phyloP scores from a whole-genome alignment of 2,329 filamentous ascomycete species.

The Metarhizium humberi region DNA sequence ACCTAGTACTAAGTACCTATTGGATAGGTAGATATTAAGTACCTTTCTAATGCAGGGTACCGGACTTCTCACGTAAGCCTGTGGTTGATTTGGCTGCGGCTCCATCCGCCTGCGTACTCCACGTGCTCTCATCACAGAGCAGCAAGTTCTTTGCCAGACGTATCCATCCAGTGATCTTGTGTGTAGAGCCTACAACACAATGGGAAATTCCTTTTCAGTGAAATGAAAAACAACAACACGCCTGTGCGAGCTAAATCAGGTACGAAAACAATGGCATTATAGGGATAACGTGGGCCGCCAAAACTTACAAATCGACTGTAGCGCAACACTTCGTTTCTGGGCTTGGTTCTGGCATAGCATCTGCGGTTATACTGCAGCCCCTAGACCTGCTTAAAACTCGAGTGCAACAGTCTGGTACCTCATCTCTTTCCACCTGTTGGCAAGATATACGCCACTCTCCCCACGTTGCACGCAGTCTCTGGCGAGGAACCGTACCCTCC shows the following conservation, averaged over 20 bases:
- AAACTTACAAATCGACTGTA: slow-evolving; percentile 20
- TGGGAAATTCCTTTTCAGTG: neutral
- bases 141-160: neutral
- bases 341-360: slow-evolving; percentile 76
- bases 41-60: too few species aligned
- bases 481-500: slow-evolving; percentile 87
- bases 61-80: too few species aligned
- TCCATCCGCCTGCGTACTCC: neutral
- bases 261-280: neutral
- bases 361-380: slow-evolving; percentile 85
- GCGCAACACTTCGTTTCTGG: slow-evolving; percentile 85
- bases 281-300: neutral
- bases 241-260: slow-evolving; percentile 9
- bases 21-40: too few species aligned
- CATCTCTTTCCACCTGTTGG: slow-evolving; percentile 43
- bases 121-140: neutral
- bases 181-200: neutral
- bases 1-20: too few species aligned
- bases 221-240: slow-evolving; percentile 7
- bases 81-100: too few species aligned
- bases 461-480: slow-evolving; percentile 59
- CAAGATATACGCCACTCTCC: slow-evolving; percentile 45
- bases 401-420: slow-evolving; percentile 74
- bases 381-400: slow-evolving; percentile 95
- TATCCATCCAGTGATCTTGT: neutral